Conservation (phyloP, 2,329 filamentous ascomycete genomes). For the Teratosphaeriaceae sp. region DNA sequence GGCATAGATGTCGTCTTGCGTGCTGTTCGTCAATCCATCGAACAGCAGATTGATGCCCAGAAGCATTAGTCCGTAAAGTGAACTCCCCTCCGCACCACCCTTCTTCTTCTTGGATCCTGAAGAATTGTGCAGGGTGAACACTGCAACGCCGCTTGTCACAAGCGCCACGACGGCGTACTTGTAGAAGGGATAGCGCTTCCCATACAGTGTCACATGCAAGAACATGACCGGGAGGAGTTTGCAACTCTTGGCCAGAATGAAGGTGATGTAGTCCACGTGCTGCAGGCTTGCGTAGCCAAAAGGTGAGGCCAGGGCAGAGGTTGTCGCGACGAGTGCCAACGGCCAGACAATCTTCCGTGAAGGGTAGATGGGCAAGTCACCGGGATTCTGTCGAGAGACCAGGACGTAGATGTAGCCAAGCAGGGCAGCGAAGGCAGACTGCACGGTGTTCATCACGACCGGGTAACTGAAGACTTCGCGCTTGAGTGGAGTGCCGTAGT, state of each 20-base stretch:
- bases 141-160: constrained; percentile 85
- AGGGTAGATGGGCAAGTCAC: constrained; percentile 64
- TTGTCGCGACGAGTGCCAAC: constrained; percentile 77
- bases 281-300: constrained; percentile 90
- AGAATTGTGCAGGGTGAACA: constrained; percentile 79
- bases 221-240: constrained; percentile 99
- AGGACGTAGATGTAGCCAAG: constrained; percentile 77
- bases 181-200: constrained; percentile 82
- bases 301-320: constrained; percentile 81
- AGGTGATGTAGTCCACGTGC: constrained; percentile 97
- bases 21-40: constrained; percentile 92
- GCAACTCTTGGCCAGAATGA: constrained; percentile 95
- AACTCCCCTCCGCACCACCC: constrained; percentile 45
- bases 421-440: constrained; percentile 79
- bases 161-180: constrained; percentile 92
- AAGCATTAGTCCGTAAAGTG: constrained; percentile 72
- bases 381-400: constrained; percentile 43
- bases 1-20: constrained; percentile 88
- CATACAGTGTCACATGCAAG: constrained; percentile 87
- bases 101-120: constrained; percentile 32
- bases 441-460: constrained; percentile 92
- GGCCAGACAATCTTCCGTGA: constrained; percentile 66
- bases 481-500: constrained; percentile 58
- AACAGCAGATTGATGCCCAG: constrained; percentile 87
- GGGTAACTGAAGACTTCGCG: constrained; percentile 83